Evolutionary conservation across 23 red algal genomes (phyloP).

Genomic region (Agarophyton chilense): DNA sequence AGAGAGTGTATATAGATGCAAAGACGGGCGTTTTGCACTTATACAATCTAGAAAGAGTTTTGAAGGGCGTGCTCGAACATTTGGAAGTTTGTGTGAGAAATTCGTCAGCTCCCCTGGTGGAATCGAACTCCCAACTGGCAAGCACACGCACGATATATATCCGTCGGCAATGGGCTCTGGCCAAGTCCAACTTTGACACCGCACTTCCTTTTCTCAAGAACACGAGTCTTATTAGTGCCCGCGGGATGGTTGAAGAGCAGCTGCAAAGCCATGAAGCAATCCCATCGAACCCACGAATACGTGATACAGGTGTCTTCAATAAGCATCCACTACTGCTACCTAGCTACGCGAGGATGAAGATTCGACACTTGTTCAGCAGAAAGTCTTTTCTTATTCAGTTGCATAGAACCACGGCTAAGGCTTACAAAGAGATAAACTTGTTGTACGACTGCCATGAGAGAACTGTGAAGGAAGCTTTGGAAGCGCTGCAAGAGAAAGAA

Average conservation of each 20-base stretch:
- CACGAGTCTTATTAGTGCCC: conserved; percentile 13
- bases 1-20: conserved; percentile 42
- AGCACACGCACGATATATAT: conserved; percentile 13
- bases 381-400: background rate
- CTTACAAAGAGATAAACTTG: conserved; percentile 48
- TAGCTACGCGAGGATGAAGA: conserved; percentile 16
- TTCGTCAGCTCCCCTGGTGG: background rate
- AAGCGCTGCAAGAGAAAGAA: conserved; percentile 7
- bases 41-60: conserved; percentile 32
- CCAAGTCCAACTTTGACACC: conserved; percentile 12
- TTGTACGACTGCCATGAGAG: conserved; percentile 60
- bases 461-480: conserved; percentile 32
- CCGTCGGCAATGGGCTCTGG: conserved; percentile 32
- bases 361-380: background rate
- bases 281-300: background rate
- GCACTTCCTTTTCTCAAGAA: conserved; percentile 26
- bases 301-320: background rate
- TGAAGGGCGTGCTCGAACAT: conserved; percentile 47
- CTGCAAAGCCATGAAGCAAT: background rate
- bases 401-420: conserved; percentile 27
- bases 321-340: conserved; percentile 3
- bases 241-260: background rate
- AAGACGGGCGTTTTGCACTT: conserved; percentile 51
- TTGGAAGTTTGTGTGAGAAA: conserved; percentile 23
- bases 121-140: background rate